phyloP scores from a whole-genome alignment of 257 asterid genomes.

The Orobanche coerulescens region DNA sequence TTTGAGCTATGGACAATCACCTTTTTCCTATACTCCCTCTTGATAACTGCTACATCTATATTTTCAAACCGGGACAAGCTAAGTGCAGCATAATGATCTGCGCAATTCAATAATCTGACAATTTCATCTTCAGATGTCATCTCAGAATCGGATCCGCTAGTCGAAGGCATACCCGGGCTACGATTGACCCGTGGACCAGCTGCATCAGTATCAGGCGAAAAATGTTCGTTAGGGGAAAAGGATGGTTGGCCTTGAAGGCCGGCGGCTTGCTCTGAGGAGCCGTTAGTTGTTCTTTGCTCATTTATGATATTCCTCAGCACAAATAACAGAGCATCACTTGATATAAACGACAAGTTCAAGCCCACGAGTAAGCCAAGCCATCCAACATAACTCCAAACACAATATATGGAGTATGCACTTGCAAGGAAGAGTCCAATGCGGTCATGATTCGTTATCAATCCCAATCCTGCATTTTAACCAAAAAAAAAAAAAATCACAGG shows the following conservation, averaged over 20 bases:
- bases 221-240: slow-evolving; percentile 41
- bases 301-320: slow-evolving; percentile 52
- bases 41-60: slow-evolving; percentile 63
- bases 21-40: slow-evolving; percentile 86
- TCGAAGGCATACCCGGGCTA: slow-evolving; percentile 67
- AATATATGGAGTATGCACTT: slow-evolving; percentile 62
- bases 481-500: slow-evolving; percentile 14
- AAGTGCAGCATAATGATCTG: slow-evolving; percentile 80
- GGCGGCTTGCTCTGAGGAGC: slow-evolving; percentile 53
- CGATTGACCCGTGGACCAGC: slow-evolving; percentile 40
- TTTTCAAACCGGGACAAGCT: slow-evolving; percentile 66
- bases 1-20: slow-evolving; percentile 30
- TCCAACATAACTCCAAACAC: slow-evolving; percentile 78
- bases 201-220: slow-evolving; percentile 36
- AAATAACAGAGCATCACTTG: slow-evolving; percentile 71
- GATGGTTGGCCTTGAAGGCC: slow-evolving; percentile 49
- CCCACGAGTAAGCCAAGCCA: slow-evolving; percentile 66
- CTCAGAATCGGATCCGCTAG: slow-evolving; percentile 74
- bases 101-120: slow-evolving; percentile 60
- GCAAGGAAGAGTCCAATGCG: slow-evolving; percentile 65
- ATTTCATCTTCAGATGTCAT: slow-evolving; percentile 81
- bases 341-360: slow-evolving; percentile 74
- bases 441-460: slow-evolving; percentile 46
- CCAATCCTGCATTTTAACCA: slow-evolving; percentile 50
- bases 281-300: slow-evolving; percentile 46